Conservation (phyloP, 1,139 yeast genomes). For the Kodamaea derodonti region DNA sequence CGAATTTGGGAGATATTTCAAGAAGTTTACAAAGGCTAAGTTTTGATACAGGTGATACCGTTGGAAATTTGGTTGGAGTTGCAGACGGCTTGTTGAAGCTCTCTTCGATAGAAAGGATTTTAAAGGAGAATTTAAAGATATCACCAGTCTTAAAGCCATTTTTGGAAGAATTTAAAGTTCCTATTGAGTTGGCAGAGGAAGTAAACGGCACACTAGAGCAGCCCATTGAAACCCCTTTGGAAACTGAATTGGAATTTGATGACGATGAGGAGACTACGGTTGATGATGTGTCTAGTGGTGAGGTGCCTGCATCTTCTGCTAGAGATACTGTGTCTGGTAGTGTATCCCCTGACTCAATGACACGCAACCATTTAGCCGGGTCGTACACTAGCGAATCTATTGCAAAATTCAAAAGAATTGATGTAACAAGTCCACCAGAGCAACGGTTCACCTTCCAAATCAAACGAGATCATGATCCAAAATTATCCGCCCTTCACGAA, state of each 20-base stretch:
- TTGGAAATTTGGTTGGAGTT: conserved; percentile 26
- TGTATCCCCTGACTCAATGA: no score
- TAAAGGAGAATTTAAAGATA: conserved; percentile 13
- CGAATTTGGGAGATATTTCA: conserved; percentile 35
- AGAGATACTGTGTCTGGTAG: not conserved
- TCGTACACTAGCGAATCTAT: conserved; percentile 18
- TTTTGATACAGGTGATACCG: conserved; percentile 34
- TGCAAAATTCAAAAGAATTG: conserved; percentile 17
- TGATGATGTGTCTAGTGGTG: conserved; percentile 5
- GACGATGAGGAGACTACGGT: conserved; percentile 5
- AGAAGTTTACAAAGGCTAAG: conserved; percentile 36
- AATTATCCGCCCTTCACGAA: conserved; percentile 27
- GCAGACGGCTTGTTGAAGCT: conserved; percentile 32
- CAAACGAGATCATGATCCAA: conserved; percentile 24
- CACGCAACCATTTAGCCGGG: conserved; percentile 11
- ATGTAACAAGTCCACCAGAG: conserved; percentile 1
- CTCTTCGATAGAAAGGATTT: conserved; percentile 19
- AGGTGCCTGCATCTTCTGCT: not conserved
- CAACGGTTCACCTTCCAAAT: conserved; percentile 22
- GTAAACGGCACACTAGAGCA: conserved; percentile 23
- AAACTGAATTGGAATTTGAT: conserved; percentile 6
- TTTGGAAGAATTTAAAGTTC: conserved; percentile 25
- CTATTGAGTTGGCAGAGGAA: conserved; percentile 23
- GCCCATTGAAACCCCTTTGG: conserved; percentile 1
- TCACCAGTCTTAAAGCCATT: conserved; percentile 13